These are phyloP conservation scores for Endoconidiophora polonica DNA, from an alignment of 2,329 filamentous ascomycete genomes.

Conservation along the genomic window DNA sequence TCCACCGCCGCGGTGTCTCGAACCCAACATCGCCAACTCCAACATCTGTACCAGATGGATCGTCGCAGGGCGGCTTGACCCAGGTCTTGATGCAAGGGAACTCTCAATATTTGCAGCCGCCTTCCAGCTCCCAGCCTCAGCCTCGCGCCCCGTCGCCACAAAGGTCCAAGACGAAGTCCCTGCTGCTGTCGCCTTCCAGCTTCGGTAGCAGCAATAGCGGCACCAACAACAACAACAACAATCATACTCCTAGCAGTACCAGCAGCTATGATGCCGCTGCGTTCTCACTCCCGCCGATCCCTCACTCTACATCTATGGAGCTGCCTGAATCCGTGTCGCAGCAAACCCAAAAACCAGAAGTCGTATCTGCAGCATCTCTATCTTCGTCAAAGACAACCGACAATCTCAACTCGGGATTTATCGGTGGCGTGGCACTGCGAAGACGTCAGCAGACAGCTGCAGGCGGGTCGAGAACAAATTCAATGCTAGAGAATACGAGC, in stretches of 20 bases:
- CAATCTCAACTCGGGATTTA: constrained; percentile 28
- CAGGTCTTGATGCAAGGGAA: constrained; percentile 1
- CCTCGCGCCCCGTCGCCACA: constrained; percentile 7
- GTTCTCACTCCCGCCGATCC: constrained; percentile 15
- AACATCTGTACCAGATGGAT: constrained; percentile 16
- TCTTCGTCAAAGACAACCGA: constrained; percentile 18
- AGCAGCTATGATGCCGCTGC: constrained; percentile 11
- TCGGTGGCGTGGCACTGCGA: constrained; percentile 36
- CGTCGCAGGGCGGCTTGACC: constrained; percentile 2
- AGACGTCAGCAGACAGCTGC: constrained; percentile 22
- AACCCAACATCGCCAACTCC: constrained; percentile 36
- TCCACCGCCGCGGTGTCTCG: constrained; percentile 40
- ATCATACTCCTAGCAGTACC: neutral
- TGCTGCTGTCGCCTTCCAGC: constrained; percentile 14
- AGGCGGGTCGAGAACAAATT: constrained; percentile 1
- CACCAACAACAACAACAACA: neutral
- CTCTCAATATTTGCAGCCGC: constrained; percentile 7
- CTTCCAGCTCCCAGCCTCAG: neutral
- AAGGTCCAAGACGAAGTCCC: constrained; percentile 11
- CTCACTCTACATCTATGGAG: constrained; percentile 10
- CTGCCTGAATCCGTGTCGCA: too few species aligned
- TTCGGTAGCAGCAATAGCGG: constrained; percentile 13
- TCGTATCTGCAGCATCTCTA: constrained; percentile 12
- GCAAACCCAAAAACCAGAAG: neutral
- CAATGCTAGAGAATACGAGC: constrained; percentile 8